phyloP scores from a whole-genome alignment of 495 filamentous ascomycete species.

The Apodospora peruviana region DNA sequence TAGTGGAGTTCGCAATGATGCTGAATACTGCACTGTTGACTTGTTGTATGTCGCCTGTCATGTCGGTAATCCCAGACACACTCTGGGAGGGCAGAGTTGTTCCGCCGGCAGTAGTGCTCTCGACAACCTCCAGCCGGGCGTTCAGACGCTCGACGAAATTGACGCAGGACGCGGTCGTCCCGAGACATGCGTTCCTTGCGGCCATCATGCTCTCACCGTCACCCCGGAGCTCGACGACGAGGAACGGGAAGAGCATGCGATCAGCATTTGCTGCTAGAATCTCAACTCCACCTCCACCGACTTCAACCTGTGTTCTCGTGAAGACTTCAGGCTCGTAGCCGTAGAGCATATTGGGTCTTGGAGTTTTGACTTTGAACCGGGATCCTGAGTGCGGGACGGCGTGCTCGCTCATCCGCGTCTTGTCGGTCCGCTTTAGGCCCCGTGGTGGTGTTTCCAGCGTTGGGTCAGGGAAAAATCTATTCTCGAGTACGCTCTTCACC shows the following conservation, averaged over 20 bases:
- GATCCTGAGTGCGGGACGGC: slow-evolving; percentile 8
- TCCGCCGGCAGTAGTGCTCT: too few species aligned
- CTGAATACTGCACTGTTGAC: slow-evolving; percentile 24
- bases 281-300: slow-evolving; percentile 17
- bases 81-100: too few species aligned
- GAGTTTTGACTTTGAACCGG: slow-evolving; percentile 16
- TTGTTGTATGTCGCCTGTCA: slow-evolving; percentile 4
- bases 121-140: slow-evolving; percentile 11
- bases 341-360: slow-evolving; percentile 20
- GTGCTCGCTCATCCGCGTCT: too few species aligned
- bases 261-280: slow-evolving; percentile 13
- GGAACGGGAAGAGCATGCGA: slow-evolving; percentile 20
- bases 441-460: too few species aligned
- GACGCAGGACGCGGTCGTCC: slow-evolving; percentile 12
- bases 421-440: too few species aligned
- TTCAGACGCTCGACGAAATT: slow-evolving; percentile 16
- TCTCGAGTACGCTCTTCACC: too few species aligned
- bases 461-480: too few species aligned
- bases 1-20: slow-evolving; percentile 25
- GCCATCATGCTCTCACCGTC: slow-evolving; percentile 22
- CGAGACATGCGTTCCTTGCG: slow-evolving; percentile 26
- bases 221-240: slow-evolving; percentile 26
- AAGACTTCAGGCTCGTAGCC: slow-evolving; percentile 10
- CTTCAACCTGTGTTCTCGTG: slow-evolving; percentile 6
- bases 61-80: too few species aligned